phyloP scores from a whole-genome alignment of 2,329 filamentous ascomycete genomes.

The Ceratocystiopsis sp. region DNA sequence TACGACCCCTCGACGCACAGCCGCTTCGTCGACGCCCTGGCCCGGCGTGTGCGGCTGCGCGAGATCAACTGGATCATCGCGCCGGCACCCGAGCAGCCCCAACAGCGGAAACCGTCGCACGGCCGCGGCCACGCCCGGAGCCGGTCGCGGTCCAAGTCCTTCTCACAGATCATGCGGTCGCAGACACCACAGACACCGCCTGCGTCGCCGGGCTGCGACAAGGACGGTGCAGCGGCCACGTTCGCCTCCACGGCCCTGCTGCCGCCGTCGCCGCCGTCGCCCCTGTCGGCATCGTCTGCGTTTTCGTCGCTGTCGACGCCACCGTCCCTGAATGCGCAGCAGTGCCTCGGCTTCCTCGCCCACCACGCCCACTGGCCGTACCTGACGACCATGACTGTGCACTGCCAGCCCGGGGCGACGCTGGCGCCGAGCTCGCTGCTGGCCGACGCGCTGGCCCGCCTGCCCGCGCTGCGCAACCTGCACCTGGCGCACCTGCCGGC shows the following conservation, averaged over 20 bases:
- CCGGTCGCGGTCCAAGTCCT: constrained; percentile 3
- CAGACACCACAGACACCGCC: constrained; percentile 2
- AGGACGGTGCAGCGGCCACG: neutral
- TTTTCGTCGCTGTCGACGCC: constrained; percentile 12
- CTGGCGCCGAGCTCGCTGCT: constrained; percentile 36
- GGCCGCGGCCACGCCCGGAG: neutral
- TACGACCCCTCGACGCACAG: constrained; percentile 37
- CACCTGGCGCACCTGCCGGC: constrained; percentile 39
- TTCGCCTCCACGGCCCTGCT: neutral
- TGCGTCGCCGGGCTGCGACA: neutral
- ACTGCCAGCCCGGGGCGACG: constrained; percentile 38
- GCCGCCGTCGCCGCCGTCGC: neutral
- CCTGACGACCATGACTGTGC: constrained; percentile 39
- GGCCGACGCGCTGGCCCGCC: constrained; percentile 27
- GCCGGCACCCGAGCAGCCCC: constrained; percentile 13
- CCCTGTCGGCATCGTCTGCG: neutral
- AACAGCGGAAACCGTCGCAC: neutral
- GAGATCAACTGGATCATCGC: constrained; percentile 44
- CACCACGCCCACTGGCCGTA: constrained; percentile 37
- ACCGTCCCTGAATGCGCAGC: constrained; percentile 21
- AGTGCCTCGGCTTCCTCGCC: constrained; percentile 17
- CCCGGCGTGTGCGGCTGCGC: constrained; percentile 35
- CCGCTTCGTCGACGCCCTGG: constrained; percentile 40
- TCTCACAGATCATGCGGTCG: constrained; percentile 2
- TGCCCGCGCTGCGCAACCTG: constrained; percentile 40